Percentiles rank a stretch among this genome's conserved stretches.
Evolutionary conservation across 257 asterid species (phyloP).

Genomic region (Echium plantagineum): DNA sequence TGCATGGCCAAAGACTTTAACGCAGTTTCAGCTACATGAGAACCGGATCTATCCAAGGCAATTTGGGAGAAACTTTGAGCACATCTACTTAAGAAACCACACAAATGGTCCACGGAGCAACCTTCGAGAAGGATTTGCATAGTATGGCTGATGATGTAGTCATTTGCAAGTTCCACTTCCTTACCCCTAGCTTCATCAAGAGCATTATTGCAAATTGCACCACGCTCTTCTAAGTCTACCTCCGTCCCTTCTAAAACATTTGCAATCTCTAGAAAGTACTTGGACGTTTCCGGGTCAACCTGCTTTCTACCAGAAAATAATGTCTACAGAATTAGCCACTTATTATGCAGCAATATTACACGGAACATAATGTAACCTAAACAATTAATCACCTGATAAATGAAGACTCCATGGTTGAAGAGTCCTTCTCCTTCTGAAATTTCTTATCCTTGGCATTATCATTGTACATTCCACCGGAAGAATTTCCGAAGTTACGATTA

Average conservation of each 20-base stretch:
- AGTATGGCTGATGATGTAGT: slow-evolving; percentile 83
- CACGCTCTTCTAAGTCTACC: slow-evolving; percentile 64
- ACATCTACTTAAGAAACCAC: slow-evolving; percentile 55
- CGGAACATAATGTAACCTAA: slow-evolving; percentile 4
- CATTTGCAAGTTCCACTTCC: slow-evolving; percentile 87
- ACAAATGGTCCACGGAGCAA: slow-evolving; percentile 65
- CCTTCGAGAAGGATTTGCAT: slow-evolving; percentile 79
- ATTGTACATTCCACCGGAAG: slow-evolving; percentile 13
- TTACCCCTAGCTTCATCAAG: slow-evolving; percentile 90
- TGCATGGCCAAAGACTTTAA: slow-evolving; percentile 66
- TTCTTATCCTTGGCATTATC: slow-evolving; percentile 19
- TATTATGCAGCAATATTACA: not conserved
- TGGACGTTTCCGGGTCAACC: slow-evolving; percentile 76
- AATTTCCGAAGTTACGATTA: slow-evolving; percentile 24
- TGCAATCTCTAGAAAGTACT: slow-evolving; percentile 76
- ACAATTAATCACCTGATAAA: slow-evolving; percentile 44
- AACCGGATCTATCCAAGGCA: slow-evolving; percentile 80
- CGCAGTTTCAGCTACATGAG: slow-evolving; percentile 94
- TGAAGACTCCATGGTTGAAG: slow-evolving; percentile 25
- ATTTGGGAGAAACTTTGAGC: slow-evolving; percentile 48
- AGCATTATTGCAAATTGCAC: slow-evolving; percentile 69
- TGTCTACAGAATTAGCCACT: slow-evolving; percentile 3
- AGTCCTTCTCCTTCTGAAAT: slow-evolving; percentile 19
- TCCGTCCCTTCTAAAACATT: slow-evolving; percentile 69
- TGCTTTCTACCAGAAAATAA: slow-evolving; percentile 37